Evolutionary conservation across 2,329 filamentous ascomycete species (phyloP).

Genomic region (Falciphora oryzae): DNA sequence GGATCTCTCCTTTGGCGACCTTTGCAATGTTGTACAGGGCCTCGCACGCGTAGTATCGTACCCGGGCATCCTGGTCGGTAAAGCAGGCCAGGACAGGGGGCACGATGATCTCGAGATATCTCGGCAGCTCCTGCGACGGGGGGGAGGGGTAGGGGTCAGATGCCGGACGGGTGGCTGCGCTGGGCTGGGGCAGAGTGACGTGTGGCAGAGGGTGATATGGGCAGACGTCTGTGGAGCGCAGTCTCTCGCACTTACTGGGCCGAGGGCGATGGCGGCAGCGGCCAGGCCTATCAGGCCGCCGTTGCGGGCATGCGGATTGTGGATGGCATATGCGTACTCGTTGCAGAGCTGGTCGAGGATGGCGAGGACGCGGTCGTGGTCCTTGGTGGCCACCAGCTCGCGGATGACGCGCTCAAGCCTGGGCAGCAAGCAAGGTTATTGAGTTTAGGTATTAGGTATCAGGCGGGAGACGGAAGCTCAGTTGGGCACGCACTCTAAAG

Average conservation of each 20-base stretch:
- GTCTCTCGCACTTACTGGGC: conserved; percentile 58
- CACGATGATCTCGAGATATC: conserved; percentile 88
- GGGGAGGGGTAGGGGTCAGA: neutral
- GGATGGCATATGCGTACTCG: conserved; percentile 94
- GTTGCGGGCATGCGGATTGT: conserved; percentile 94
- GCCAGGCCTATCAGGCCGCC: conserved; percentile 93
- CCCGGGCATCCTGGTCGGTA: conserved; percentile 93
- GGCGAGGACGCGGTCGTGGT: conserved; percentile 74
- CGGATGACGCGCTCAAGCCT: conserved; percentile 89
- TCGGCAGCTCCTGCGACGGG: conserved; percentile 68
- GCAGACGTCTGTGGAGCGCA: conserved; percentile 3
- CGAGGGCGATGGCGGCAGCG: conserved; percentile 90
- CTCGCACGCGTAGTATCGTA: conserved; percentile 97
- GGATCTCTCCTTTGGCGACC: conserved; percentile 94
- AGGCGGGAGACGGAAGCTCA: conserved; percentile 9
- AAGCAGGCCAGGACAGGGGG: conserved; percentile 97
- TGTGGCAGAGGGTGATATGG: conserved; percentile 2
- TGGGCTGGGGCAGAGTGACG: neutral
- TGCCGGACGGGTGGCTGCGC: neutral
- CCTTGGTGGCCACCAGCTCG: conserved; percentile 68
- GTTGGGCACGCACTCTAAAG: conserved; percentile 70
- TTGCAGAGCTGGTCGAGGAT: conserved; percentile 96
- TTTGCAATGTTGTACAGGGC: conserved; percentile 99
- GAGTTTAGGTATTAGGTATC: neutral
- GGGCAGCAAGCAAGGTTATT: conserved; percentile 13